Base-by-base conservation (phyloP, 2,329 filamentous ascomycete genomes). In the Colletotrichum plurivorum region DNA sequence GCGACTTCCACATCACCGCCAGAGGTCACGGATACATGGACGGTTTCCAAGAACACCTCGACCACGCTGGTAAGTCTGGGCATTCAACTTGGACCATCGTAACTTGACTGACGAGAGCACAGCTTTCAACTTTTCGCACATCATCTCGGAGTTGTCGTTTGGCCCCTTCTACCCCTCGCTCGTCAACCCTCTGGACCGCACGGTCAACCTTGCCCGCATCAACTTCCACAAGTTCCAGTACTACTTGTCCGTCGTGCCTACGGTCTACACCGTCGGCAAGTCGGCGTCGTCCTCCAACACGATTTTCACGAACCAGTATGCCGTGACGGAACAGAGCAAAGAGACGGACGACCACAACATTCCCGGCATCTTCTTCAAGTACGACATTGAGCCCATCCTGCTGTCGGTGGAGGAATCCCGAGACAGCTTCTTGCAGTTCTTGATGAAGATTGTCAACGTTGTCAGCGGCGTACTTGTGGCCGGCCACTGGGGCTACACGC, bases 221-320 rank as follows among this genome's bases (percentile, higher is more conserved):
- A 88, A 97, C 85, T 98, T 98, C 85, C 92, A 95, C 88, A 97
- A 96, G 82, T 98, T 94, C 84, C 96, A 99, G 82, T 99, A 99
- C 88, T 98, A 96, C 84, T 87, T 98, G 77, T 97, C 93, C 46
- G 88, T 99, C 45, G 96, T 99, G 2, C 96, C 96, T 2, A 99
- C 96, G 5, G 89, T 97, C 76, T 99, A 98, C 86, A 94, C 90
- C 79, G 87, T 92, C 69, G 86, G 85, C 54, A 78, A 78, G 45
- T 78, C 81, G 55, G 75, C 75, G 60, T 73, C 76, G 10, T 58
- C 71, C 20, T 79, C 81, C 39, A 88, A 88, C 75, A 91, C 90
- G 62, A 90, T 99, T 77, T 89, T 92, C 81, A 98, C 96, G 16
- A 99, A 99, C 85, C 96, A 99, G 81, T 99, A 99, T 84, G 96